phyloP scores from a whole-genome alignment of 139 green algal genomes.

The Chloropicon primus region DNA sequence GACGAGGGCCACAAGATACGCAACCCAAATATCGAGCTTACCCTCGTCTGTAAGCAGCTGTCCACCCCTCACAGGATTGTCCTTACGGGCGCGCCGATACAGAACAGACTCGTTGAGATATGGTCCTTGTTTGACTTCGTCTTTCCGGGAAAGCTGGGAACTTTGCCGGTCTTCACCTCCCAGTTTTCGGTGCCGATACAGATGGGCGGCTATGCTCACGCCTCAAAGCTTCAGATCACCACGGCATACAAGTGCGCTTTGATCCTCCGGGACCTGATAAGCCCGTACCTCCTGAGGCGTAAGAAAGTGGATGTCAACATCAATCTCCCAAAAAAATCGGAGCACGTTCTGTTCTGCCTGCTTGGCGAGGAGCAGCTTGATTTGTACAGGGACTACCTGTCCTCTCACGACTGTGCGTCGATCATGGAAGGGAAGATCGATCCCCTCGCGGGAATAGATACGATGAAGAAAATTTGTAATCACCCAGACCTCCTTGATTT shows the following conservation, averaged over 20 bases:
- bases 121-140: slow-evolving; percentile 98
- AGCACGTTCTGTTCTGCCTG: slow-evolving; percentile 90
- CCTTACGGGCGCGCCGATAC: slow-evolving; percentile 85
- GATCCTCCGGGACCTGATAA: slow-evolving; percentile 84
- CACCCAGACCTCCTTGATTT: slow-evolving; percentile 90
- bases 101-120: slow-evolving; percentile 91
- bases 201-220: slow-evolving; percentile 5
- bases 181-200: slow-evolving; percentile 90
- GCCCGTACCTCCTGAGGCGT: slow-evolving; percentile 87
- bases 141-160: slow-evolving; percentile 94
- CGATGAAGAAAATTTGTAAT: slow-evolving; percentile 97
- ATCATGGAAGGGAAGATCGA: slow-evolving; percentile 46
- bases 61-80: slow-evolving; percentile 57
- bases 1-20: slow-evolving; percentile 95
- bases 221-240: slow-evolving; percentile 36
- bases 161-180: slow-evolving; percentile 87
- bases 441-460: slow-evolving; percentile 82
- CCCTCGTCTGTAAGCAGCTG: slow-evolving; percentile 60
- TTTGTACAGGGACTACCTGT: slow-evolving; percentile 72
- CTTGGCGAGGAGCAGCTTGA: slow-evolving; percentile 69
- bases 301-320: slow-evolving; percentile 78
- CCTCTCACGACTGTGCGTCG: slow-evolving; percentile 41
- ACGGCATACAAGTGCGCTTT: slow-evolving; percentile 82
- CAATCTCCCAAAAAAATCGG: slow-evolving; percentile 86
- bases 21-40: slow-evolving; percentile 90